Conservation (phyloP, 345 rosid species). For the Lumnitzera littorea region DNA sequence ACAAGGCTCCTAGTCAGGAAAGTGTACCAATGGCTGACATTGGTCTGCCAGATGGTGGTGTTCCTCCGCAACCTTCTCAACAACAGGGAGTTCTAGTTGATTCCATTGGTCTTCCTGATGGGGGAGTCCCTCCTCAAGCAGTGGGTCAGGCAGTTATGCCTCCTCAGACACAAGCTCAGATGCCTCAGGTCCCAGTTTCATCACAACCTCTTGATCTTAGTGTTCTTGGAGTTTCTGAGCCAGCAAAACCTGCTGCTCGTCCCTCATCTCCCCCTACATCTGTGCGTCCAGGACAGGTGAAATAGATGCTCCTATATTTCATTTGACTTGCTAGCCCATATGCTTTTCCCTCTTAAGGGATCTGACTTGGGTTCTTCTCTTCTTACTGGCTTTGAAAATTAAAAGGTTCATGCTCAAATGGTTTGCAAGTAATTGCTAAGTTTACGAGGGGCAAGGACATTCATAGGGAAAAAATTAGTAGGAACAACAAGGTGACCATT, state of each 20-base stretch:
- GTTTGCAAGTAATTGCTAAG: too few relatives aligned
- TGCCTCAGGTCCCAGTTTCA: conserved; percentile 39
- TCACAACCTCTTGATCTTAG: conserved; percentile 93
- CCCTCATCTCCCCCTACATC: conserved; percentile 52
- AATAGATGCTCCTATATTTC: background rate
- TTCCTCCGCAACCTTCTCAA: conserved; percentile 53
- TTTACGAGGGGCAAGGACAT: too few relatives aligned
- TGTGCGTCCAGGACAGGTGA: conserved; percentile 96
- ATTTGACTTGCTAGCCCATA: too few relatives aligned
- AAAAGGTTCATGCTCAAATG: too few relatives aligned
- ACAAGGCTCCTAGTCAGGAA: conserved; percentile 33
- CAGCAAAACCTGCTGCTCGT: conserved; percentile 51
- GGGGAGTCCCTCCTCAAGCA: conserved; percentile 77
- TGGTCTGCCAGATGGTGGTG: conserved; percentile 77
- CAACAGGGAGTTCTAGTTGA: conserved; percentile 37
- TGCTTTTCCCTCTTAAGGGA: too few relatives aligned
- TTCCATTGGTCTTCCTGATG: conserved; percentile 72
- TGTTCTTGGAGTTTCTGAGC: conserved; percentile 74
- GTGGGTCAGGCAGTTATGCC: conserved; percentile 28
- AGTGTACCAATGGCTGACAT: conserved; percentile 35
- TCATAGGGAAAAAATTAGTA: too few relatives aligned
- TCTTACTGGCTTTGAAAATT: too few relatives aligned
- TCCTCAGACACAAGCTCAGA: conserved; percentile 36
- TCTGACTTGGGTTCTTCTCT: background rate
- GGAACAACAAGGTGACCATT: too few relatives aligned